Percentiles rank a stretch among this genome's conserved stretches.
Evolutionary conservation across 1,284 basidiomycete genomes (phyloP).

Genomic region (Mycena sp.): DNA sequence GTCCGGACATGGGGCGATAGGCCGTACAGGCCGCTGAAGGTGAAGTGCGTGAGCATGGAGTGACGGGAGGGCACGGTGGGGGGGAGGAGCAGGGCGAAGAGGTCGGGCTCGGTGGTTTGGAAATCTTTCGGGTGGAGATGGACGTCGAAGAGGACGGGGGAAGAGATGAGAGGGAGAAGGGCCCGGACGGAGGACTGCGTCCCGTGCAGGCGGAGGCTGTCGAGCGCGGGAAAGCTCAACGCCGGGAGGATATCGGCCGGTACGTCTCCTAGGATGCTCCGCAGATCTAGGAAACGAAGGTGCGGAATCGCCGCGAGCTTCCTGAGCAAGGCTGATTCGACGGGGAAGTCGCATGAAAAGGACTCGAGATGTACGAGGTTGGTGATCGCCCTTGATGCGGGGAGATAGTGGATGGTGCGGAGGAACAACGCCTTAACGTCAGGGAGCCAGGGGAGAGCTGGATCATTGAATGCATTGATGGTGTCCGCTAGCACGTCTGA

Average conservation of each 20-base stretch:
- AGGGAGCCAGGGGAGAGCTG: constrained; percentile 27
- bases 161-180: constrained; percentile 20
- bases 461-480: constrained; percentile 27
- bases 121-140: constrained; percentile 1
- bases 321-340: neutral
- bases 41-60: too few relatives aligned
- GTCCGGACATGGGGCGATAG: neutral
- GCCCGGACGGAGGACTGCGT: constrained; percentile 12
- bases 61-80: constrained; percentile 7
- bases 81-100: constrained; percentile 12
- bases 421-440: constrained; percentile 26
- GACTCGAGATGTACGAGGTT: constrained; percentile 16
- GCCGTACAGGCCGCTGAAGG: constrained; percentile 1
- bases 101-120: neutral
- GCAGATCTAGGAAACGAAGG: constrained; percentile 26
- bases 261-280: constrained; percentile 3
- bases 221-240: constrained; percentile 17
- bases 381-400: constrained; percentile 16
- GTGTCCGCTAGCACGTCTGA: constrained; percentile 6
- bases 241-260: neutral
- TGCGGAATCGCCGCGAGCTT: constrained; percentile 17
- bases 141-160: constrained; percentile 18
- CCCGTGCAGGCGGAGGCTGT: constrained; percentile 19
- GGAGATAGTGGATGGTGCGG: constrained; percentile 27
- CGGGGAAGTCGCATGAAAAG: constrained; percentile 26